These are phyloP conservation scores for Phoenix dactylifera DNA, from an alignment of 176 grass and related monocot species.

Conservation along the genomic window DNA sequence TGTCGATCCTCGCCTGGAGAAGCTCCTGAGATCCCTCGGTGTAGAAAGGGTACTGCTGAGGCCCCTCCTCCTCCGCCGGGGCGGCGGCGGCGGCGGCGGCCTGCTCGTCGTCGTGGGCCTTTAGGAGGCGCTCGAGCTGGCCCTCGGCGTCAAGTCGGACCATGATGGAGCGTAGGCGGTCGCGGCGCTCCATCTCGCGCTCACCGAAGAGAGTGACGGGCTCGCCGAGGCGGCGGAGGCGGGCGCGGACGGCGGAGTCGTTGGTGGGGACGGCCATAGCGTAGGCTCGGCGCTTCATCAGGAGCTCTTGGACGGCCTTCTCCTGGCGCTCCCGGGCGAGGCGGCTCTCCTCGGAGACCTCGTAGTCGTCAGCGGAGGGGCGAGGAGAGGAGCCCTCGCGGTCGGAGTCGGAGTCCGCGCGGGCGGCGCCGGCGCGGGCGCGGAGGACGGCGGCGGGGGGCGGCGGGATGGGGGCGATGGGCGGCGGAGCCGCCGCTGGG, in stretches of 20 bases:
- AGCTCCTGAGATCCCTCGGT: slow-evolving; percentile 70
- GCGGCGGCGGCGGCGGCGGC: slow-evolving; percentile 23
- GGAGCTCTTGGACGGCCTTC: slow-evolving; percentile 82
- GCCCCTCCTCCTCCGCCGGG: slow-evolving; percentile 23
- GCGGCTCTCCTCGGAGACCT: slow-evolving; percentile 71
- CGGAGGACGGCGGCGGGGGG: slow-evolving; percentile 16
- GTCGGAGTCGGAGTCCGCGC: slow-evolving; percentile 9
- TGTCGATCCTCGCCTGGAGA: slow-evolving; percentile 47
- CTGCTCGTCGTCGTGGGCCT: slow-evolving; percentile 63
- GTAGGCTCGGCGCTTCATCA: slow-evolving; percentile 73
- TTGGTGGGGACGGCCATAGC: slow-evolving; percentile 97
- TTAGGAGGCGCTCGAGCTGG: slow-evolving; percentile 63
- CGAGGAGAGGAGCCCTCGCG: slow-evolving; percentile 15
- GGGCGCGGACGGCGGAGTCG: slow-evolving; percentile 62
- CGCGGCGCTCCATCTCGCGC: slow-evolving; percentile 85
- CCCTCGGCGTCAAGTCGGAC: slow-evolving; percentile 67
- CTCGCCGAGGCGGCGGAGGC: slow-evolving; percentile 80
- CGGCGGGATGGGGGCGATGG: slow-evolving; percentile 50
- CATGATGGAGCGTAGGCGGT: slow-evolving; percentile 74
- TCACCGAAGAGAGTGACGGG: slow-evolving; percentile 82
- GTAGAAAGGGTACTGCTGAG: slow-evolving; percentile 82
- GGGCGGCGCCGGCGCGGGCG: neutral
- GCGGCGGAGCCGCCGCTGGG: slow-evolving; percentile 18
- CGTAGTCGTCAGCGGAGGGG: slow-evolving; percentile 45
- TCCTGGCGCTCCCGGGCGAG: slow-evolving; percentile 88